Percentiles rank a stretch among this genome's conserved stretches.
These are phyloP conservation scores for Wickerhamomyces strasburgensis DNA, from an alignment of 805 yeast genomes.

Conservation along the genomic window DNA sequence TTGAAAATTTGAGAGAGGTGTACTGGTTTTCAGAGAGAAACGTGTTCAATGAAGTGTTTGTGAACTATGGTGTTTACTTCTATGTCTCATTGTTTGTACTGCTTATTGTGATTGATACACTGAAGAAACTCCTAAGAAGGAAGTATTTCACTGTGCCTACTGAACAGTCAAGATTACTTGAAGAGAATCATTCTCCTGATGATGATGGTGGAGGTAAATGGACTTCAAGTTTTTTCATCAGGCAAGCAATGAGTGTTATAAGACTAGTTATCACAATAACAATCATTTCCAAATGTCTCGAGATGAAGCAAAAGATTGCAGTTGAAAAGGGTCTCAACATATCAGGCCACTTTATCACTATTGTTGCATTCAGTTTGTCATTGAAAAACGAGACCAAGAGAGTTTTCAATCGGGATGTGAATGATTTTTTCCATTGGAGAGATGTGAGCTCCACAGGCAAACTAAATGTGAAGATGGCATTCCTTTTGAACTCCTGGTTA, in stretches of 20 bases:
- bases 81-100: constrained; percentile 10
- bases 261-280: constrained; percentile 1
- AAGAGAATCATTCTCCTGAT: neutral
- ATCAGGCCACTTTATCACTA: constrained; percentile 15
- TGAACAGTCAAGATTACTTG: neutral
- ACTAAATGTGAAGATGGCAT: neutral
- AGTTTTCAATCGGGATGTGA: constrained; percentile 2
- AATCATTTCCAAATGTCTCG: neutral
- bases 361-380: constrained; percentile 7
- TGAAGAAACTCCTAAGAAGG: constrained; percentile 3
- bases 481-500: neutral
- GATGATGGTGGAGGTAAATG: neutral
- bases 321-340: constrained; percentile 1
- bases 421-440: neutral
- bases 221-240: neutral
- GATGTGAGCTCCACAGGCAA: neutral
- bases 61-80: constrained; percentile 13
- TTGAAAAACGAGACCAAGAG: constrained; percentile 4
- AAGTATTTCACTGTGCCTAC: constrained; percentile 3
- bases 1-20: neutral
- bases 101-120: constrained; percentile 2
- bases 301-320: neutral
- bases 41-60: constrained; percentile 15
- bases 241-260: neutral
- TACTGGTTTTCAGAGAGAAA: constrained; percentile 11